These are phyloP conservation scores for Fonsecaea erecta DNA, from an alignment of 2,329 filamentous ascomycete genomes.

Conservation along the genomic window DNA sequence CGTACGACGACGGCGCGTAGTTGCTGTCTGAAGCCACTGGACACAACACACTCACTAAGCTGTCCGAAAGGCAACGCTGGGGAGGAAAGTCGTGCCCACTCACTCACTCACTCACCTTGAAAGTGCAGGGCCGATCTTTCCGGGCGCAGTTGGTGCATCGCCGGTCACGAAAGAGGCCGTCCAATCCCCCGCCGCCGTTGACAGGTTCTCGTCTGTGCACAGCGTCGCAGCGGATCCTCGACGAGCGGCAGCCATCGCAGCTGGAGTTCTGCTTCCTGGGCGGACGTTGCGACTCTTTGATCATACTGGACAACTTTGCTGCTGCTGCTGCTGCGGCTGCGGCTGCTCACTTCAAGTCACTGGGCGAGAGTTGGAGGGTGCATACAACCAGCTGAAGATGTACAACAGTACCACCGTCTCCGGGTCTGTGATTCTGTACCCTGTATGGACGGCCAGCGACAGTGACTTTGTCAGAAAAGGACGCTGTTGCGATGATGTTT, in stretches of 20 bases:
- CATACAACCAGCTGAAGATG: too few species aligned
- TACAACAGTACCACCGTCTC: too few species aligned
- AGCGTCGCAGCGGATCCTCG: background rate
- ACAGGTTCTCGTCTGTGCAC: background rate
- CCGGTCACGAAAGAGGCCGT: constrained; percentile 65
- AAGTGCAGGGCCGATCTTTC: background rate
- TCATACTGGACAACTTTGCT: background rate
- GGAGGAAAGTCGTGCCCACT: too few species aligned
- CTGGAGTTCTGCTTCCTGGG: background rate
- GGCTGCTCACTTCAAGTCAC: background rate
- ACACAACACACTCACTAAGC: background rate
- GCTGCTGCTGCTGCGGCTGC: too few species aligned
- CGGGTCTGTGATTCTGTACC: too few species aligned
- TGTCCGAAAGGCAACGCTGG: background rate
- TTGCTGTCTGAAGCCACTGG: background rate
- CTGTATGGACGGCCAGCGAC: background rate
- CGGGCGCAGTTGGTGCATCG: constrained; percentile 5
- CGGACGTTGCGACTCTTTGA: background rate
- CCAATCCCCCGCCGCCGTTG: constrained; percentile 52
- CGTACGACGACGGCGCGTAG: background rate
- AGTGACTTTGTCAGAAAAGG: background rate
- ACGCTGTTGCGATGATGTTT: background rate
- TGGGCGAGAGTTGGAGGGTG: background rate
- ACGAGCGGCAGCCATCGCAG: background rate
- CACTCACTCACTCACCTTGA: background rate